A percentile compares a stretch with the other conserved stretches of the same genome.
phyloP scores from a whole-genome alignment of 2,329 filamentous ascomycete species.

The Sclerotinia minor region DNA sequence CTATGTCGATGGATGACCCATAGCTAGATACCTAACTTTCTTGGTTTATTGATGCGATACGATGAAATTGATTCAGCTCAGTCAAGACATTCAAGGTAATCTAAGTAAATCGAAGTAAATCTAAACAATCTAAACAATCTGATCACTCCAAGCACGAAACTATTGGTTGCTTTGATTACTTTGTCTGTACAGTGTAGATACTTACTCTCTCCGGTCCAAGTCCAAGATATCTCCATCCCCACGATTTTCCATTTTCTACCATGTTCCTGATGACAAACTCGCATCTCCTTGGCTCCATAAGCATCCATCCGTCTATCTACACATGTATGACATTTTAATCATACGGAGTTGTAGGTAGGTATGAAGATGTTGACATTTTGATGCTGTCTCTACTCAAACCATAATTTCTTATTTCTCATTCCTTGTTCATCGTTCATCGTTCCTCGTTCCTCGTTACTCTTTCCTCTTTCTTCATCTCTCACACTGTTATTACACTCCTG shows the following conservation, averaged over 20 bases:
- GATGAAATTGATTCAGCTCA: background rate
- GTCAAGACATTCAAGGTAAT: no score
- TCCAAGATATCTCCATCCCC: slow-evolving; percentile 15
- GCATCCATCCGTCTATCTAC: background rate
- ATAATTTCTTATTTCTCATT: no score
- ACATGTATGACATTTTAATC: background rate
- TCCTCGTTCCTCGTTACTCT: no score
- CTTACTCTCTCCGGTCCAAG: background rate
- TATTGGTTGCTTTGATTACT: background rate
- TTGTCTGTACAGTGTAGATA: no score
- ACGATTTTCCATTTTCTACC: background rate
- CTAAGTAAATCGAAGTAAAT: background rate
- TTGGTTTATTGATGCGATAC: background rate
- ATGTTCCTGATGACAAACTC: slow-evolving; percentile 7
- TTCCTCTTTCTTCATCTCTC: background rate
- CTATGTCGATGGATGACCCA: background rate
- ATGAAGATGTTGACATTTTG: background rate
- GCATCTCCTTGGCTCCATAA: background rate
- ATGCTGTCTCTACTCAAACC: background rate
- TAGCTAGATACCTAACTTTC: background rate
- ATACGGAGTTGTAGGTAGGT: no score
- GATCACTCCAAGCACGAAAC: background rate
- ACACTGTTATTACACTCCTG: background rate
- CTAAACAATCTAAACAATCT: background rate
- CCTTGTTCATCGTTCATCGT: no score